These are phyloP conservation scores for Aspergillus pseudoterreus DNA, from an alignment of 2,329 filamentous ascomycete species.

Conservation along the genomic window DNA sequence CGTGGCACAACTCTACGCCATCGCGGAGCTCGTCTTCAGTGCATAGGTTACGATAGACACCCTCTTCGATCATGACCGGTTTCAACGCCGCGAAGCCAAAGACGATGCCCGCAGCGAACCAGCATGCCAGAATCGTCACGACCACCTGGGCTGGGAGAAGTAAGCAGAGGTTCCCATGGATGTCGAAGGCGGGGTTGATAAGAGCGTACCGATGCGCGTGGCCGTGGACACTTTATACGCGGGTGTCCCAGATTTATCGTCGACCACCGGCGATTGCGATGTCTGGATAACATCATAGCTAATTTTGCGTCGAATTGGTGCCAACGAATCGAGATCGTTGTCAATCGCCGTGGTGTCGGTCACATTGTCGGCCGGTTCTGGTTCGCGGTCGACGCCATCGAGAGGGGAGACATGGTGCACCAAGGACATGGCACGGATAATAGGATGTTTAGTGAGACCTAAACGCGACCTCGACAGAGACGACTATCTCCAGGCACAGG, in stretches of 20 bases:
- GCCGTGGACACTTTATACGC: slow-evolving; percentile 46
- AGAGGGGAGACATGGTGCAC: slow-evolving; percentile 50
- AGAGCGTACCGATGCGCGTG: not conserved
- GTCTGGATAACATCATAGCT: slow-evolving; percentile 44
- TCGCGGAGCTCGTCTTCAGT: slow-evolving; percentile 48
- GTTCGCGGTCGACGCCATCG: slow-evolving; percentile 48
- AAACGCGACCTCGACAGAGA: not conserved
- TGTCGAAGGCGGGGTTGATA: slow-evolving; percentile 46
- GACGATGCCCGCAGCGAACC: slow-evolving; percentile 72
- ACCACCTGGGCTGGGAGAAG: slow-evolving; percentile 53
- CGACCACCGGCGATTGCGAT: slow-evolving; percentile 27
- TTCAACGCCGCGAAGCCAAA: slow-evolving; percentile 85
- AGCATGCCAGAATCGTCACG: slow-evolving; percentile 66
- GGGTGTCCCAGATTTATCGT: slow-evolving; percentile 43
- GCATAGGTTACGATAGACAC: slow-evolving; percentile 66
- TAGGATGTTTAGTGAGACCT: not conserved
- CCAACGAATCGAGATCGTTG: slow-evolving; percentile 1
- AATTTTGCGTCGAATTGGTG: slow-evolving; percentile 22
- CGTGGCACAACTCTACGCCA: slow-evolving; percentile 52
- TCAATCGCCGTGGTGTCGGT: slow-evolving; percentile 6
- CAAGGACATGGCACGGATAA: slow-evolving; percentile 43
- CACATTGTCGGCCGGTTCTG: slow-evolving; percentile 17
- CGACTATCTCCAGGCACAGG: not conserved
- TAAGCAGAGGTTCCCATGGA: not conserved
- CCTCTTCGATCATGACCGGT: slow-evolving; percentile 70